Base-by-base conservation (phyloP, 139 green algal species). In the Picochlorum sp. region DNA sequence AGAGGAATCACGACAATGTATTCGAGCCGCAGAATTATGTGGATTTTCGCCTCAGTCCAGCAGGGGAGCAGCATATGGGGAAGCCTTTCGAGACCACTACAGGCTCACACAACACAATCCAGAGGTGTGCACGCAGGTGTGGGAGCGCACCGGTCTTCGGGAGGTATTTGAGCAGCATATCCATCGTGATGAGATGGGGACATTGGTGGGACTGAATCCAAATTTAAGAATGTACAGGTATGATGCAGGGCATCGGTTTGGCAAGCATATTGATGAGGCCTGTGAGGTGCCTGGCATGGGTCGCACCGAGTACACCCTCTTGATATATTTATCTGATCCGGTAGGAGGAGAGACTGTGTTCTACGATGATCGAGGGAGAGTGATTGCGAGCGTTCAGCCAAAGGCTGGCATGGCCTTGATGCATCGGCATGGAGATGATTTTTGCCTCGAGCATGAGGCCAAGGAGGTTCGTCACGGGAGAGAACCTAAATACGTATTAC, bases 191-290 rank as follows among this genome's bases (percentile, higher is more conserved):
- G 2, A 34, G 45, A 14, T 8, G 16, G 34, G 34, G 34, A 41
- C 34, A 10, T 63, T 78, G 3, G 28, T 74, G 0, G 75, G 77
- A 2, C 66, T 85, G 6, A 89, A 89, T 41, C 71, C 73, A 14
- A 82, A 86, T 67, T 74, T 90, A 7, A 64, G 84, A 14, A 60
- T 87, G 24, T 90, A 90, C 63, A 80, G 81, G n/a, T 90, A 90
- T 61, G 16, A 7, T 9, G 21, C 23, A 2, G 77, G 80, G 0
- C 75, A 89, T 28, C 59, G 67, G 45, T 90, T 88, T 67, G 77
- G 78, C 18, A 75, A 62, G 58, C 84, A 91, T 65, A 62, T 86
- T 9, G 84, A 89, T 44, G 84, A 86, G 34, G 72, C 56, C 20
- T 15, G 6, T 6, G 18, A 24, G 15, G 66, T 81, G 2, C 65